phyloP scores from a whole-genome alignment of 129 eudicot genomes.

The Mikania micrantha region DNA sequence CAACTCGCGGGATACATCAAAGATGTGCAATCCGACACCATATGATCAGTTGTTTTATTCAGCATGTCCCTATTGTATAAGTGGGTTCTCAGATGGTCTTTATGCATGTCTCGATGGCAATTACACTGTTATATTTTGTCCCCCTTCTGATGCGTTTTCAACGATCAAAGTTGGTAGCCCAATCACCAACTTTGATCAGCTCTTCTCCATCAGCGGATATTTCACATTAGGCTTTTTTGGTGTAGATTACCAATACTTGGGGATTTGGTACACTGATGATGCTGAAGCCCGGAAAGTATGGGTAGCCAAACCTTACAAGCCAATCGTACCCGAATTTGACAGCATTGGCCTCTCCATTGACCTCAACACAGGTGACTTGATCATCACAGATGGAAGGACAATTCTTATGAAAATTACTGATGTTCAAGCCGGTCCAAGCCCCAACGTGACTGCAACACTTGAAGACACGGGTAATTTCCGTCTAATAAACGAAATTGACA shows the following conservation, averaged over 20 bases:
- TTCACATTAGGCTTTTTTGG: conserved; percentile 33
- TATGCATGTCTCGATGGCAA: conserved; percentile 18
- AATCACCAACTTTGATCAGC: conserved; percentile 14
- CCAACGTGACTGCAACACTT: neutral
- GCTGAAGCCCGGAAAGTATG: conserved; percentile 13
- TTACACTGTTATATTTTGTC: conserved; percentile 39
- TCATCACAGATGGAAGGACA: neutral
- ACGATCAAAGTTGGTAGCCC: conserved; percentile 17
- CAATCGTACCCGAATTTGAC: conserved; percentile 15
- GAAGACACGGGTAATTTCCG: conserved; percentile 20
- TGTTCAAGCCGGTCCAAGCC: conserved; percentile 7
- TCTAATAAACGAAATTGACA: neutral
- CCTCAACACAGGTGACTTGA: conserved; percentile 9
- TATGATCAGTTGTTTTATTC: conserved; percentile 27
- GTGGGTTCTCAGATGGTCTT: neutral
- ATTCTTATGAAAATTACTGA: conserved; percentile 6
- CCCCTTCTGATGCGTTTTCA: conserved; percentile 9
- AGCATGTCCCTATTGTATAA: conserved; percentile 29
- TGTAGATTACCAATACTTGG: conserved; percentile 10
- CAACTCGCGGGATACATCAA: neutral
- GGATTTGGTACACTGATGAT: conserved; percentile 28
- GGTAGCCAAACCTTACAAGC: conserved; percentile 22
- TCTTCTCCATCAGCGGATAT: conserved; percentile 12
- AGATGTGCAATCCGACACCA: conserved; percentile 14
- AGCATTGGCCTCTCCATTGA: conserved; percentile 8